Evolutionary conservation across 306 rosid genomes (phyloP).

Genomic region (Chamaecrista fasciculata): DNA sequence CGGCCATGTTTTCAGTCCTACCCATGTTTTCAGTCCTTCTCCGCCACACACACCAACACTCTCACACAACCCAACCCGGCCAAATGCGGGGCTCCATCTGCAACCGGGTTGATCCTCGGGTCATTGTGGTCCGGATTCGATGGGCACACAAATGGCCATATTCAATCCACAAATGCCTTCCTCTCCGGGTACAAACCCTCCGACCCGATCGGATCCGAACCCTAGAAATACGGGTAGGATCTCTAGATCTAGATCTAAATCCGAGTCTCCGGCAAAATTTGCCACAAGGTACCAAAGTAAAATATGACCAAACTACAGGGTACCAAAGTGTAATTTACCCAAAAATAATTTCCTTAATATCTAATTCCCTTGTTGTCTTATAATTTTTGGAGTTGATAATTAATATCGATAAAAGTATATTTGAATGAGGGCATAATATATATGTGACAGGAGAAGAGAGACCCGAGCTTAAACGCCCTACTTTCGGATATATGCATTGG

Average conservation of each 20-base stretch:
- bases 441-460: constrained; percentile 24
- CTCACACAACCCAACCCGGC: constrained; percentile 40
- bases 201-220: constrained; percentile 26
- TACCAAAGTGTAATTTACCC: constrained; percentile 34
- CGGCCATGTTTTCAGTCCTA: too few relatives aligned
- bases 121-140: constrained; percentile 25
- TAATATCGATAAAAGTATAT: too few relatives aligned
- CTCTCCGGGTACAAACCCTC: constrained; percentile 19
- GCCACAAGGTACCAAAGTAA: constrained; percentile 37
- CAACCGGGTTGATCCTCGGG: constrained; percentile 37
- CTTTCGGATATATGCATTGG: constrained; percentile 44
- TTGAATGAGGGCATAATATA: too few relatives aligned
- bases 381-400: too few relatives aligned
- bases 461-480: constrained; percentile 29
- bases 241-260: constrained; percentile 8
- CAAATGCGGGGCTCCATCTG: constrained; percentile 33
- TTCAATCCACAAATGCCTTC: constrained; percentile 12
- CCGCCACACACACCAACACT: constrained; percentile 37
- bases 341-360: constrained; percentile 16
- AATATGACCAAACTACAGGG: constrained; percentile 35
- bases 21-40: constrained; percentile 41
- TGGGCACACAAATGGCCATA: constrained; percentile 38
- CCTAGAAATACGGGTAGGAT: constrained; percentile 43
- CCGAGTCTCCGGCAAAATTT: constrained; percentile 18
- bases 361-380: too few relatives aligned